phyloP scores from a whole-genome alignment of 495 filamentous ascomycete species.

The Entonaema liquescens region DNA sequence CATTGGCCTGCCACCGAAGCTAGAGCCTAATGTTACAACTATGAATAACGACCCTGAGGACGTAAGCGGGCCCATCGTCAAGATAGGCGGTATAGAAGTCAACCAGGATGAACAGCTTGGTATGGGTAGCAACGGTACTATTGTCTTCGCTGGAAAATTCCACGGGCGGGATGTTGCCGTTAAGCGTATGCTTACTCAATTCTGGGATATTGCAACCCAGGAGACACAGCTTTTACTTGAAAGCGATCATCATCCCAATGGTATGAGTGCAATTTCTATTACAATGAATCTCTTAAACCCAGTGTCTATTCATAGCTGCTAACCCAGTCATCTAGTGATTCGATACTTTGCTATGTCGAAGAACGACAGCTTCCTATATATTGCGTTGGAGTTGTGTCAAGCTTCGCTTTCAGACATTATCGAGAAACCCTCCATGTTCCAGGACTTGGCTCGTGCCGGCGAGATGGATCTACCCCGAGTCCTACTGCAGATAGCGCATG shows the following conservation, averaged over 20 bases:
- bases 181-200: constrained; percentile 94
- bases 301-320: constrained; percentile 16
- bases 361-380: constrained; percentile 91
- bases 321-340: constrained; percentile 67
- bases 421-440: constrained; percentile 65
- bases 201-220: constrained; percentile 93
- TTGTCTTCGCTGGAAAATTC: constrained; percentile 85
- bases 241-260: constrained; percentile 92
- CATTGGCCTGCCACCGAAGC: constrained; percentile 55
- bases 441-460: constrained; percentile 60
- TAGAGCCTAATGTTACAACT: constrained; percentile 67
- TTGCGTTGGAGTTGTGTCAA: constrained; percentile 94
- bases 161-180: constrained; percentile 93
- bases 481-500: constrained; percentile 85
- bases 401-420: constrained; percentile 91
- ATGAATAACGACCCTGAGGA: constrained; percentile 59
- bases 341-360: constrained; percentile 93
- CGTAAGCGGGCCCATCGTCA: constrained; percentile 66
- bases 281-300: background rate
- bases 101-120: constrained; percentile 77
- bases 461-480: constrained; percentile 69
- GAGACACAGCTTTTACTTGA: constrained; percentile 90
- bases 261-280: constrained; percentile 42
- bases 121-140: constrained; percentile 84
- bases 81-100: constrained; percentile 77